Percentiles rank a stretch among this genome's conserved stretches.
phyloP scores from a whole-genome alignment of 2,329 filamentous ascomycete genomes.

The Fusarium xyrophilum region DNA sequence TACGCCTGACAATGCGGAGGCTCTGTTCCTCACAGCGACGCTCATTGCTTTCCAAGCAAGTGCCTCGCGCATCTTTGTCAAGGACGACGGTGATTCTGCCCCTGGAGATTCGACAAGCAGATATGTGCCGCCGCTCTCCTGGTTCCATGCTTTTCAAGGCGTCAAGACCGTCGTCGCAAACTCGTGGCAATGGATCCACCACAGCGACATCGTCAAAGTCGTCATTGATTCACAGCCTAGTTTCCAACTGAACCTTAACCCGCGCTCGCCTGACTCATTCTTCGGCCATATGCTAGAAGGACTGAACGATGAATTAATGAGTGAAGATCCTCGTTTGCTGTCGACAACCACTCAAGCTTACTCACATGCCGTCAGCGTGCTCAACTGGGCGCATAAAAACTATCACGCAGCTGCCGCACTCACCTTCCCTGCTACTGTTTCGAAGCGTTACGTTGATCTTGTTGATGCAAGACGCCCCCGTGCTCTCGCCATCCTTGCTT shows the following conservation, averaged over 20 bases:
- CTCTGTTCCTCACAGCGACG: constrained; percentile 67
- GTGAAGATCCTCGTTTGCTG: constrained; percentile 44
- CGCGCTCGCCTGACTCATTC: constrained; percentile 59
- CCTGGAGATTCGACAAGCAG: constrained; percentile 49
- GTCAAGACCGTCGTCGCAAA: constrained; percentile 70
- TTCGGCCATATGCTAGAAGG: constrained; percentile 67
- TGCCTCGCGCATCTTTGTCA: constrained; percentile 66
- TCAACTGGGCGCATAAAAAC: constrained; percentile 71
- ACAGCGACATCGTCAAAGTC: constrained; percentile 62
- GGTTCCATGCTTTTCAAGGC: constrained; percentile 72
- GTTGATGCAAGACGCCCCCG: constrained; percentile 66
- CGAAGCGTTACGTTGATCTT: constrained; percentile 65
- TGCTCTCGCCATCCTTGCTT: constrained; percentile 68
- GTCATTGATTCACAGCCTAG: constrained; percentile 71
- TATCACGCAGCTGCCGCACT: constrained; percentile 65
- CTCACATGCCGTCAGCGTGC: constrained; percentile 68
- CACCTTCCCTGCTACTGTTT: constrained; percentile 70
- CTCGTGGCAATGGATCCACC: constrained; percentile 69
- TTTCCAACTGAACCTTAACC: constrained; percentile 65
- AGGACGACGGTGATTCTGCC: constrained; percentile 57
- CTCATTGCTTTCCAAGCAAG: constrained; percentile 73
- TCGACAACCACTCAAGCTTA: constrained; percentile 59
- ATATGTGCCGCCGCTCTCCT: constrained; percentile 67
- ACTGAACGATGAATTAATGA: constrained; percentile 61
- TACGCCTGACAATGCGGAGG: constrained; percentile 65